Percentiles rank a stretch among this genome's conserved stretches.
Evolutionary conservation across 129 eudicot genomes (phyloP).

Genomic region (Artemisia annua): DNA sequence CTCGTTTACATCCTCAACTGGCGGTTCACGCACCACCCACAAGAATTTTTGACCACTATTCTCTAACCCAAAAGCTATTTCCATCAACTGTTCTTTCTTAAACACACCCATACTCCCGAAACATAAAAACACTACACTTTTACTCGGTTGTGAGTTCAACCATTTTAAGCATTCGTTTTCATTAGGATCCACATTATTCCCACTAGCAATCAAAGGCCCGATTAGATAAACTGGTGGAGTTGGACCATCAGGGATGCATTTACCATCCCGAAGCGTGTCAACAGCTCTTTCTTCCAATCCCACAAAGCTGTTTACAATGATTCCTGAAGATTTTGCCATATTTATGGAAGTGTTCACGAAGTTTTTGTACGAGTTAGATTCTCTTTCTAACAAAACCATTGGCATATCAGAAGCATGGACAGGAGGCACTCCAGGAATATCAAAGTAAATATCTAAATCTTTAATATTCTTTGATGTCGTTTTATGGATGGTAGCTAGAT

Average conservation of each 20-base stretch:
- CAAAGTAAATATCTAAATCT: constrained; percentile 22
- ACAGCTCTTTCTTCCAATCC: constrained; percentile 31
- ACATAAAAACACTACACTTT: constrained; percentile 57
- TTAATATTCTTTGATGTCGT: constrained; percentile 16
- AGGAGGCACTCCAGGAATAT: constrained; percentile 28
- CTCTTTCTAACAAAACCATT: constrained; percentile 17
- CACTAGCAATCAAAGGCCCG: constrained; percentile 47
- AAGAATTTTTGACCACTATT: constrained; percentile 54
- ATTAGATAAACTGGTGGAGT: constrained; percentile 50
- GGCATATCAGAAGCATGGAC: constrained; percentile 29
- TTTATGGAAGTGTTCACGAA: constrained; percentile 26
- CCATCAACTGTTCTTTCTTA: constrained; percentile 38
- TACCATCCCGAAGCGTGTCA: constrained; percentile 31
- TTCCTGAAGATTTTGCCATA: constrained; percentile 38
- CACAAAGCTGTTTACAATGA: constrained; percentile 39
- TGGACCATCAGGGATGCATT: constrained; percentile 26
- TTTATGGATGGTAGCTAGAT: constrained; percentile 35
- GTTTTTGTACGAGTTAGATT: constrained; percentile 3
- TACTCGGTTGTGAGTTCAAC: constrained; percentile 57
- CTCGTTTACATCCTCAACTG: constrained; percentile 17
- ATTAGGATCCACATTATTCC: not conserved
- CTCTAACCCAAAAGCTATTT: constrained; percentile 59
- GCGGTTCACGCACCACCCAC: constrained; percentile 44
- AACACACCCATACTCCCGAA: constrained; percentile 59
- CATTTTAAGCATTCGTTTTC: constrained; percentile 45